Evolutionary conservation across 2,329 filamentous ascomycete genomes (phyloP), one percentile per base, ranked within the genome.

Genomic region (Aspergillus arachidicola): DNA sequence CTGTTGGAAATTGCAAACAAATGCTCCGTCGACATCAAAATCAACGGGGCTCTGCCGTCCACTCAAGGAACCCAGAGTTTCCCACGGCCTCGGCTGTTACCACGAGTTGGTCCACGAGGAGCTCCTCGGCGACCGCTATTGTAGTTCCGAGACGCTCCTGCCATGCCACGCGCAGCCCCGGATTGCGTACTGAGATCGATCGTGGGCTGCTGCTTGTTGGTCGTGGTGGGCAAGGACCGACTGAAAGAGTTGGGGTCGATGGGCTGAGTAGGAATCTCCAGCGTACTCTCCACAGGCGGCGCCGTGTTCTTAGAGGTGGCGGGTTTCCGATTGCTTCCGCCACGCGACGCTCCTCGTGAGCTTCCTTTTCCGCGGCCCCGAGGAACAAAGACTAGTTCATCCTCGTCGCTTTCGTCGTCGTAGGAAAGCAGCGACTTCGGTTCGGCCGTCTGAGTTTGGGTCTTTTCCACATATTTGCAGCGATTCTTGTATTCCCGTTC

Each of bases 211-310:
- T 65, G 64, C 32, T 66, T 66, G 63, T 66, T 66, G 62, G 78
- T 19, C 5, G 45, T 80, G 30, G 65, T 59, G 16, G 69, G 59
- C 21, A 80, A 71, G 28, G 75, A 76, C 21, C 81, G 79, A 65
- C 78, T 82, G 66, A 83, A 83, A 1, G 81, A 83, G 67, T 83
- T 76, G 1, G 81, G 81, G 58, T 83, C 81, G 51, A 83, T 83
- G 12, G 81, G 81, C 59, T 79, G 74, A 4, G 80, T 79, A 1
- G 81, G 81, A 19, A 82, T 76, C 64, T 81, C 80, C 21, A 80
- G 71, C 1, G 72, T 66, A n/a, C 66, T 68, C 57, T 79, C 76
- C 41, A 68, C 51, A 26, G 70, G 66, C 10, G 69, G 62, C 19
- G 71, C 66, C 14, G 61, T 68, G 26, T 70, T 48, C 46, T 74